Base-by-base conservation (phyloP, 257 asterid genomes). In the Nicotiana sylvestris region DNA sequence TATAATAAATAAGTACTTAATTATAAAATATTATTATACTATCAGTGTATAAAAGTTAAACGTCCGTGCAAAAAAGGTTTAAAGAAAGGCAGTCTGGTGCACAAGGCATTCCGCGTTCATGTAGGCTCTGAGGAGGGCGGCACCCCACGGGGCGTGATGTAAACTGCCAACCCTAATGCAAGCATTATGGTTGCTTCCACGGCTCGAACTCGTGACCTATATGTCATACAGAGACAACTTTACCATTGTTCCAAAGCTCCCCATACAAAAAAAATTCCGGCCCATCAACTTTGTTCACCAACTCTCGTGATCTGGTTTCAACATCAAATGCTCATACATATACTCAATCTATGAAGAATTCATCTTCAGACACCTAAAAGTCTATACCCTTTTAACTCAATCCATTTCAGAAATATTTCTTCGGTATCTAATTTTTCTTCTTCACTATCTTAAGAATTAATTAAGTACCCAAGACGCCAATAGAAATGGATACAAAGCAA, bases 401-500 rank as follows among this genome's bases (percentile, higher is more conserved):
- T 70, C 60, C 8, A 17, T 57, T 29, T 16, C 4, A 56, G n/a
- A 55, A 27, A 1, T 58, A 74, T 78, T 43, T 12, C 3, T 56
- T 29, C 9, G 0, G 9, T 27, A 4, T 4, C 32, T 32, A 2
- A 5, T 35, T 18, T 33, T 0, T 18, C 65, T 11, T 5, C 9
- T 17, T 30, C 6, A 5, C 37, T 33, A 39, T 39, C 49, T 39
- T 10, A 39, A 39, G 49, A 39, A 39, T 6, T 39, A 6, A 37
- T 33, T 32, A 39, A 60, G 30, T 15, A 25, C 39, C 4, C 39
- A 27, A 64, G 25, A 1, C 10, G 43, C 2, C 66, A 72, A 92
- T 92, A 93, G 93, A 85, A 56, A 83, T 89, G 7, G 58, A 64
- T 37, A 25, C 85, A n/a, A 83, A 66, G 13, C 88, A 88, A 53